Evolutionary conservation across 2,329 filamentous ascomycete species (phyloP).

Genomic region (Drechslerella stenobrocha): DNA sequence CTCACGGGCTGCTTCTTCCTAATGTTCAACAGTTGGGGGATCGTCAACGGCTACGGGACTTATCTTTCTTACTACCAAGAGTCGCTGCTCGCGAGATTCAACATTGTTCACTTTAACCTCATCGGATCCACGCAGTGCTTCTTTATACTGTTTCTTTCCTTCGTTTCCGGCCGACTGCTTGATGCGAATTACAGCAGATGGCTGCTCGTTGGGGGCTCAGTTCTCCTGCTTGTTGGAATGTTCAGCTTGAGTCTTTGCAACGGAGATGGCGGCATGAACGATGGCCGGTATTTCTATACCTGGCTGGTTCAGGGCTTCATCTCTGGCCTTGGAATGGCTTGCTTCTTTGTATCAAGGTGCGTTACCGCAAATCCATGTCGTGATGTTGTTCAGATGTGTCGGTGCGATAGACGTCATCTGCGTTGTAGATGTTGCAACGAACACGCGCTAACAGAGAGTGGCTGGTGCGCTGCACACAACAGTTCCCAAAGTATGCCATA

Average conservation of each 20-base stretch:
- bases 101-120: constrained; percentile 35
- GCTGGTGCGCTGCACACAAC: no score
- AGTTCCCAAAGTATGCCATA: constrained; percentile 33
- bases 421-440: constrained; percentile 32
- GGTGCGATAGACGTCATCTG: constrained; percentile 10
- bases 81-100: constrained; percentile 19
- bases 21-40: constrained; percentile 48
- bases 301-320: constrained; percentile 35
- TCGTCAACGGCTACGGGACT: constrained; percentile 44
- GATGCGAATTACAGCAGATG: constrained; percentile 42
- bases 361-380: neutral
- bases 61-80: constrained; percentile 37
- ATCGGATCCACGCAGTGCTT: constrained; percentile 44
- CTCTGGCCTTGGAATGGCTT: constrained; percentile 38
- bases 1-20: constrained; percentile 43
- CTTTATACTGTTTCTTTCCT: constrained; percentile 43
- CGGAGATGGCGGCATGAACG: constrained; percentile 2
- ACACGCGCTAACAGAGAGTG: no score
- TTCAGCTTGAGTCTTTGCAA: constrained; percentile 33
- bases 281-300: constrained; percentile 22
- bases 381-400: neutral
- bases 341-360: constrained; percentile 43
- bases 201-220: constrained; percentile 25
- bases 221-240: constrained; percentile 27
- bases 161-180: constrained; percentile 35